Evolutionary conservation across 352 stramenopile species (phyloP), one percentile per base, ranked within the genome.

Genomic region (Globisporangium parvum): DNA sequence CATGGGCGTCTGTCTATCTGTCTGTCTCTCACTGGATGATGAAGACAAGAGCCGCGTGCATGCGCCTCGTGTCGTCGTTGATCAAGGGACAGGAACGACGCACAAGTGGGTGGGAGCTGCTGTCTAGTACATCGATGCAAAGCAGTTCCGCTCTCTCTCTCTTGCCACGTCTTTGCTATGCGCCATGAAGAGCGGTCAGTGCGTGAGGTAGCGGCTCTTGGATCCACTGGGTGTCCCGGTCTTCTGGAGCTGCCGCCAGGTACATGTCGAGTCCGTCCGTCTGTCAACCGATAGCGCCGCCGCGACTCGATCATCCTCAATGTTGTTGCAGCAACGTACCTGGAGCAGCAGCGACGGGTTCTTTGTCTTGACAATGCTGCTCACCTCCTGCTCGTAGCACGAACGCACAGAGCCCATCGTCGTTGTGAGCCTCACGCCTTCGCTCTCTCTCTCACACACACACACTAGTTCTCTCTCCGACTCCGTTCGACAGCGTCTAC

Each of bases 331-430:
- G 8, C 41, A 14, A 47, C 11, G 39, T 60, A 98, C 78, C 79
- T 98, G 92, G 40, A 97, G 65, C 55, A 98, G 60, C 57, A 98
- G 70, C 40, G 84, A 97, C 41, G 92, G 91, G 59, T 98, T 98
- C 63, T 98, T 97, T 45, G 93, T 86, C 69, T 98, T 97, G 57
- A 98, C 88, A 44, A 98, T 91, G 58, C 88, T 97, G 69, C 97
- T 96, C 26, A 97, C 88, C 56, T 98, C 93, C 71, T 93, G 55
- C 18, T 42, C 9, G 31, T 39, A 60, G 57, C 3, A 17, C 26
- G 3, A 33, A 5, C 14, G 33, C 18, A 59, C 14, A 21, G 2
- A 12, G 1, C 0, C 31, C 31, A 37, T 8, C 10, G 31, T 37
- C 31, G 6, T 11, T 14, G 31, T 37, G 6, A 37, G 31, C 28